These are phyloP conservation scores for Cryptosporidium meleagridis DNA, from an alignment of 169 alveolate species.

Conservation along the genomic window DNA sequence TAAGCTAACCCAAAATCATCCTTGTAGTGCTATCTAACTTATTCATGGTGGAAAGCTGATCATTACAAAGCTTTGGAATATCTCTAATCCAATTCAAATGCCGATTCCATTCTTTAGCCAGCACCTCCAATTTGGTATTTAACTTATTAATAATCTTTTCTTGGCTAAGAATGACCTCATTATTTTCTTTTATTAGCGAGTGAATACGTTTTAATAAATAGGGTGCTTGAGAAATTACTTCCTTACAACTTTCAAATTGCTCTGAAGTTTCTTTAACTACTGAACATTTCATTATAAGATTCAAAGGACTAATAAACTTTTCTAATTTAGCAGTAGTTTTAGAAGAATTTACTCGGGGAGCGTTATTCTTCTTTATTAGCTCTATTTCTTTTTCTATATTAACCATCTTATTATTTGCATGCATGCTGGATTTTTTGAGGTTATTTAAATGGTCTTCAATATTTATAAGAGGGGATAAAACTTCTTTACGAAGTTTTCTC, in stretches of 20 bases:
- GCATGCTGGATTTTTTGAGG: conserved; percentile 18
- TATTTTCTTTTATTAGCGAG: neutral
- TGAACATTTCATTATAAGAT: conserved; percentile 52
- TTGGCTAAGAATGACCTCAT: neutral
- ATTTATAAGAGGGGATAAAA: conserved; percentile 3
- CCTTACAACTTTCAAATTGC: conserved; percentile 20
- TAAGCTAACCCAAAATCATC: conserved; percentile 49
- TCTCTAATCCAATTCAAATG: conserved; percentile 31
- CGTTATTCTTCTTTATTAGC: neutral
- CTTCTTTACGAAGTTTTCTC: conserved; percentile 25
- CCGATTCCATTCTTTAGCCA: conserved; percentile 24
- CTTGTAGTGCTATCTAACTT: conserved; percentile 20
- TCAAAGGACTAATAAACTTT: conserved; percentile 20
- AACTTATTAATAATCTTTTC: neutral
- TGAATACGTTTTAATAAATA: neutral
- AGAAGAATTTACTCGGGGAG: neutral
- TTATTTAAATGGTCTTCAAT: conserved; percentile 21
- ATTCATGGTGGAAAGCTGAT: conserved; percentile 38
- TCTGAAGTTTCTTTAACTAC: conserved; percentile 23
- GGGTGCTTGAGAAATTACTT: conserved; percentile 26
- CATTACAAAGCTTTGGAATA: conserved; percentile 28
- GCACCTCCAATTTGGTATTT: neutral
- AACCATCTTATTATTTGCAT: conserved; percentile 10
- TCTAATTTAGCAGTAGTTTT: neutral
- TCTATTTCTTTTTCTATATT: conserved; percentile 26